Base-by-base conservation (phyloP, 1,284 basidiomycete genomes). In the Trichosporon ovoides region DNA sequence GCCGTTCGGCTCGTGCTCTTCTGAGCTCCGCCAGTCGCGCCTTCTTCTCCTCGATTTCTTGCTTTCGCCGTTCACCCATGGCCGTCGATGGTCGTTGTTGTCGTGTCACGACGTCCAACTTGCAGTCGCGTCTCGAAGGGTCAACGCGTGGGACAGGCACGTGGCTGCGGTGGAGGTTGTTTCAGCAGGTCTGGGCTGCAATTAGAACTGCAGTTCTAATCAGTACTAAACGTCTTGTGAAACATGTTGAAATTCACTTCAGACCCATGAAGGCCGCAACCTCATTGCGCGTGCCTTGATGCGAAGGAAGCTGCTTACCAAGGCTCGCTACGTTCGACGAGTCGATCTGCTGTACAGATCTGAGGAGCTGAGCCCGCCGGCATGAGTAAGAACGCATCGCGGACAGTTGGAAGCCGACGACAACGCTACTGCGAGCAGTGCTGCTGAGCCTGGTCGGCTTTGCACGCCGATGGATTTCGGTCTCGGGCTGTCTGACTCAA, bases 41-140 rank as follows among this genome's bases (percentile, higher is more conserved):
- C 60, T 87, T 82, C 78, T 98, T 98, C 38, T 87, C 89, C 77
- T 94, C 91, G 62, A 98, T 90, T 78, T 97, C 93, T 68, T 86
- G 83, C 68, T 85, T 78, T 37, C 87, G 81, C 52, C 76, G 65
- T 53, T 80, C 77, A 33, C 71, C 60, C 72, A 74, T 75, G 37
- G 48, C 57, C 40, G n/a, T 33, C 40, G 3, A 24, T 28, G 5
- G 43, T 34, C 57, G 54, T 56, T 7, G 60, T 62, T 12, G 52
- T 62, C 14, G 37, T 56, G 38, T 40, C 49, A 48, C 43, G 43
- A 48, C 16, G 43, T 19, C n/a, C 28, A 24, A 19, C 24, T 24
- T 16, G 10, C 43, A 22, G 28, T 48, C 43, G 43, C 43, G 43
- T 48, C 43, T 16, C 24, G n/a, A 48, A 22, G 10, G 43, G 24